Evolutionary conservation across 768 basidiomycete genomes (phyloP).

Genomic region (Suillus subaureus): DNA sequence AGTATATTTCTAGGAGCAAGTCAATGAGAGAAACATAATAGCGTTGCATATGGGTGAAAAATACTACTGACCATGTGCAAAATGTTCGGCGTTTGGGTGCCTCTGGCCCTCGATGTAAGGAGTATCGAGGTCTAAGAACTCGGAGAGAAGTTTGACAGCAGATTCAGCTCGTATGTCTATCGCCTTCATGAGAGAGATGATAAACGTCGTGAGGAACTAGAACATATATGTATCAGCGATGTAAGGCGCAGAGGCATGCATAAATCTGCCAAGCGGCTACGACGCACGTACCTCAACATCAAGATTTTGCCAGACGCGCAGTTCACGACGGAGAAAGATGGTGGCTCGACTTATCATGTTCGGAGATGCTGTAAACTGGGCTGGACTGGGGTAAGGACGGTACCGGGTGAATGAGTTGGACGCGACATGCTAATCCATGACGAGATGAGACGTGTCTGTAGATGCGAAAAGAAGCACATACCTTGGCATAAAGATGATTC

Average conservation of each 20-base stretch:
- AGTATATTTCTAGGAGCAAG: constrained; percentile 73
- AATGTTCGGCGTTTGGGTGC: constrained; percentile 83
- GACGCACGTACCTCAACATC: constrained; percentile 75
- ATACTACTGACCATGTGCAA: constrained; percentile 78
- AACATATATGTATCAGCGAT: constrained; percentile 21
- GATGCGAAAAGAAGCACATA: constrained; percentile 32
- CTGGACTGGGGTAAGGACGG: constrained; percentile 86
- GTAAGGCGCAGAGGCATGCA: constrained; percentile 9
- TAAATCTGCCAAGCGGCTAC: background rate
- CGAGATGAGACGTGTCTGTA: constrained; percentile 10
- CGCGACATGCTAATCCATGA: constrained; percentile 75
- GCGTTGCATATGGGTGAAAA: background rate
- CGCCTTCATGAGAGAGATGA: constrained; percentile 86
- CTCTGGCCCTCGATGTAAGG: constrained; percentile 58
- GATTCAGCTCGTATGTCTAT: constrained; percentile 91
- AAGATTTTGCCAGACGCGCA: constrained; percentile 85
- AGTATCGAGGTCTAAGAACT: constrained; percentile 83
- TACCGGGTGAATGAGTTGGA: constrained; percentile 86
- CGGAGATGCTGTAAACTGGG: constrained; percentile 78
- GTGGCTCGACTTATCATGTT: constrained; percentile 78
- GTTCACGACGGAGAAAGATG: constrained; percentile 79
- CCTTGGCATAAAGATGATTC: constrained; percentile 84
- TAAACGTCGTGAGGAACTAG: constrained; percentile 89
- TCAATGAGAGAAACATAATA: constrained; percentile 8
- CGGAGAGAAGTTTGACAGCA: constrained; percentile 80